A percentile compares a stretch with the other conserved stretches of the same genome.
Conservation (phyloP, 129 eudicot species). For the Helianthus annuus region HanXRQr2.0-SUNRISE NC_035441.2:101471971-101472470, state of each 20-base stretch:
- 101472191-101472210: slow-evolving; percentile 62
- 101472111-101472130: neutral
- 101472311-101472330: slow-evolving; percentile 70
- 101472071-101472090: neutral
- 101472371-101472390: slow-evolving; percentile 57
- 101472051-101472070: slow-evolving; percentile 57
- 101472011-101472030: slow-evolving; percentile 55
- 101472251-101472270: neutral
- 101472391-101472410: slow-evolving; percentile 56
- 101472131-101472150: slow-evolving; percentile 32
- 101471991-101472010: slow-evolving; percentile 77
- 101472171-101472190: slow-evolving; percentile 63
- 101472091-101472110: neutral
- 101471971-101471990: slow-evolving; percentile 66
- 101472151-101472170: slow-evolving; percentile 70
- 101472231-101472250: slow-evolving; percentile 37
- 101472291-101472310: slow-evolving; percentile 50
- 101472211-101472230: slow-evolving; percentile 51
- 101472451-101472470: slow-evolving; percentile 9
- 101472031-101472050: slow-evolving; percentile 59
- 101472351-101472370: slow-evolving; percentile 63
- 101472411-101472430: neutral
- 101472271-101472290: neutral
- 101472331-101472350: slow-evolving; percentile 82
- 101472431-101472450: neutral